phyloP scores from a whole-genome alignment of 345 rosid genomes.

The Eucalyptus viminalis region DNA sequence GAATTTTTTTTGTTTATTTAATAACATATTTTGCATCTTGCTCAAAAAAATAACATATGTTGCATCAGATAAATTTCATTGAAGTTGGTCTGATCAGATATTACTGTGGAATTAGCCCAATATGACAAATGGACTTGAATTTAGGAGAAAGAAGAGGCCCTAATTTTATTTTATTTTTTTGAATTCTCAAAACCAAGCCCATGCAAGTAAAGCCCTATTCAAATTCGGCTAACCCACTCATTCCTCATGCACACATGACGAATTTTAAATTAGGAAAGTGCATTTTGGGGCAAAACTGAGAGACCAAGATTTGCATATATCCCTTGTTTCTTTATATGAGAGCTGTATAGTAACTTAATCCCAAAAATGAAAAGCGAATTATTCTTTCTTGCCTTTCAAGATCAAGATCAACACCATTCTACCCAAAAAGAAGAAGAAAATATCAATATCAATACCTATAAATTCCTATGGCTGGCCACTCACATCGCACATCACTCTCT shows the following conservation, averaged over 20 bases:
- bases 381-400: not conserved
- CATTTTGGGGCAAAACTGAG: not conserved
- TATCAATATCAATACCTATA: not conserved
- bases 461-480: not conserved
- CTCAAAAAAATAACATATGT: not conserved
- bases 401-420: not conserved
- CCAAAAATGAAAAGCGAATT: not conserved
- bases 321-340: not conserved
- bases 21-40: not conserved
- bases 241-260: not conserved
- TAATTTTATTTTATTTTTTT: not conserved
- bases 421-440: not conserved
- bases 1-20: not conserved
- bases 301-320: not conserved
- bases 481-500: not conserved
- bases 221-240: not conserved
- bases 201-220: not conserved
- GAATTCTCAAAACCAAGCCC: not conserved
- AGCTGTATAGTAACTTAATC: not conserved
- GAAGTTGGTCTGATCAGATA: not conserved
- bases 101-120: not conserved
- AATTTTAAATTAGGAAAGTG: not conserved
- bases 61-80: not conserved
- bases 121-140: not conserved
- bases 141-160: not conserved